A percentile compares a stretch with the other conserved stretches of the same genome.
Evolutionary conservation across 345 rosid species (phyloP).

Genomic region (Moricandia arvensis): DNA sequence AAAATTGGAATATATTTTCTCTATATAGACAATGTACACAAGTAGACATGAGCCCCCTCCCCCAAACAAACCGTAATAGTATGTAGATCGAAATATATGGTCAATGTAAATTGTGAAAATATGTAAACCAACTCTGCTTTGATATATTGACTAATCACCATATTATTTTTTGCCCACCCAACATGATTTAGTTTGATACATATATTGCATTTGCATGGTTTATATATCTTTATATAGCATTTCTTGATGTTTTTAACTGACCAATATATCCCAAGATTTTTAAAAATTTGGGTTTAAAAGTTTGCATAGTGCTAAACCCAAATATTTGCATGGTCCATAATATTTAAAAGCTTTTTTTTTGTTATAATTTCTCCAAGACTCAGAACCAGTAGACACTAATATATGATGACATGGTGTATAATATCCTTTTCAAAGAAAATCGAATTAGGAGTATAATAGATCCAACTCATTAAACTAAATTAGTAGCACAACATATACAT

Average conservation of each 20-base stretch:
- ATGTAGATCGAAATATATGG: not conserved
- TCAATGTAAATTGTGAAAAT: not conserved
- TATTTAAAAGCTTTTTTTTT: too few species aligned
- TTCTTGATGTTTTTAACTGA: not conserved
- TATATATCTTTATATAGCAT: not conserved
- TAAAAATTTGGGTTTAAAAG: too few species aligned
- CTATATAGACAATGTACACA: not conserved
- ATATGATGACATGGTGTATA: too few species aligned
- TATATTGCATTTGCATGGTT: not conserved
- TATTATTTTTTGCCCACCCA: not conserved
- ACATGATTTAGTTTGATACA: not conserved
- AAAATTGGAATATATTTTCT: not conserved
- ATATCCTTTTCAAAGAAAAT: too few species aligned
- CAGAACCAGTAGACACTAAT: too few species aligned
- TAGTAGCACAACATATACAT: too few species aligned
- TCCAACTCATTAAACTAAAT: too few species aligned
- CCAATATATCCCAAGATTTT: not conserved
- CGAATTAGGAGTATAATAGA: too few species aligned
- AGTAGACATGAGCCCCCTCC: not conserved
- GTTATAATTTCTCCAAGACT: too few species aligned
- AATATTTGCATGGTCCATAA: not conserved
- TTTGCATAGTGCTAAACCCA: not conserved
- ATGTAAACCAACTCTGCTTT: not conserved
- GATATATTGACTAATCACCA: not conserved
- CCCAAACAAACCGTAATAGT: not conserved